Base-by-base conservation (phyloP, 2,329 filamentous ascomycete genomes). In the Sclerotinia subarctica region DNA sequence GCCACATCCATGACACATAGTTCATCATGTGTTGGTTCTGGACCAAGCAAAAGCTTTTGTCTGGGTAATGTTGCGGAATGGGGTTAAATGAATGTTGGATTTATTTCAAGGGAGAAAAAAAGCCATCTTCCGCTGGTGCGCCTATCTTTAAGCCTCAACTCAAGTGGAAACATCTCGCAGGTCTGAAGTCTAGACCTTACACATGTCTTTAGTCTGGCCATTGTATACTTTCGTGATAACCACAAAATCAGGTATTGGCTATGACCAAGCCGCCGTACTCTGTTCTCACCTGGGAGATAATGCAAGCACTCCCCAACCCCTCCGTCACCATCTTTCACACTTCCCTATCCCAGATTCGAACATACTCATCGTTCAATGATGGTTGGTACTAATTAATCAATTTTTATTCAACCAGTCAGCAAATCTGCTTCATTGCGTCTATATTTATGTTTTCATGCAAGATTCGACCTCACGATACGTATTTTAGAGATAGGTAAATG, bases 261-360 rank as follows among this genome's bases (percentile, higher is more conserved):
- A 19, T 29, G 44, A 59, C 24, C 26, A 59, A 51, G 64, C 42
- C 46, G 6, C 19, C 24, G 29, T 52, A 54, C 64, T 59, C 10
- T 66, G 26, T 38, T 59, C 19, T 52, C 44, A 32, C 64, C 44
- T 52, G 21, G 29, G 44, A 52, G 42, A 60, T 66, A 59, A 59
- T 60, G 44, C 53, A 66, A 58, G 42, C 42, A 59, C 49, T 21
- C 24, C 29, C 44, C 54, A 51, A n/a, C 44, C 44, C n/a, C 42
- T 24, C 24, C 42, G 49, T 11, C 53, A 24, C 53, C 6, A 56
- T 49, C 19, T 58, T 60, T 59, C n/a, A 11, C 24, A 32, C 13
- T 52, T 49, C n/a, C 44, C 32, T 29, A 4, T 59, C n/a, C 21
- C 5, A 51, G 21, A 13, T 62, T 35, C 5, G n/a, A 59, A 38